Evolutionary conservation across 305 asterid species (phyloP).

Genomic region (Plantago rigida): DNA sequence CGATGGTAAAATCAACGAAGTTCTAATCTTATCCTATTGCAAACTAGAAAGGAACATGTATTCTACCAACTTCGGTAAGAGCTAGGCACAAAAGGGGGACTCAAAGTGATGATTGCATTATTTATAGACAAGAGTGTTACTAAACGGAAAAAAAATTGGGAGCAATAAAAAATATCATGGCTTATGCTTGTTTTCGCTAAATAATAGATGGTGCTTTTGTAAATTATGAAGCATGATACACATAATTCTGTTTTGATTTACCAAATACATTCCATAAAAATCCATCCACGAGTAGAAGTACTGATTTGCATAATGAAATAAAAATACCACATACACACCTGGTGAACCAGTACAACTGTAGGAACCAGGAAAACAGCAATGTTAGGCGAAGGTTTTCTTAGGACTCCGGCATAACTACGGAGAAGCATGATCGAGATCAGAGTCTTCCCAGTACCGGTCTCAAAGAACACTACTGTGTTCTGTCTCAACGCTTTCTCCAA

Average conservation of each 20-base stretch:
- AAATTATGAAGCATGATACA: neutral
- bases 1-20: constrained; percentile 1
- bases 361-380: constrained; percentile 82
- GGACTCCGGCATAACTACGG: constrained; percentile 46
- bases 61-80: neutral
- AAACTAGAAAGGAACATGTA: neutral
- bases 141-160: neutral
- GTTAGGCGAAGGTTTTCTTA: constrained; percentile 52
- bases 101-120: neutral
- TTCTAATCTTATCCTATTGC: neutral
- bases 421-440: constrained; percentile 76
- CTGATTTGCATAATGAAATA: neutral
- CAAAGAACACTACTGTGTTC: constrained; percentile 67
- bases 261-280: neutral
- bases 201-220: too few species aligned
- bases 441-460: constrained; percentile 82
- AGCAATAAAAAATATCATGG: neutral
- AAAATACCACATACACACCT: constrained; percentile 43
- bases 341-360: constrained; percentile 57
- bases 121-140: neutral
- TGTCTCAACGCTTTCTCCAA: constrained; percentile 52
- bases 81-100: neutral
- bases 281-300: neutral
- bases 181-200: neutral
- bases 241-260: too few species aligned